Evolutionary conservation across 2,329 filamentous ascomycete species (phyloP).

Genomic region (Epichloe glyceriae): DNA sequence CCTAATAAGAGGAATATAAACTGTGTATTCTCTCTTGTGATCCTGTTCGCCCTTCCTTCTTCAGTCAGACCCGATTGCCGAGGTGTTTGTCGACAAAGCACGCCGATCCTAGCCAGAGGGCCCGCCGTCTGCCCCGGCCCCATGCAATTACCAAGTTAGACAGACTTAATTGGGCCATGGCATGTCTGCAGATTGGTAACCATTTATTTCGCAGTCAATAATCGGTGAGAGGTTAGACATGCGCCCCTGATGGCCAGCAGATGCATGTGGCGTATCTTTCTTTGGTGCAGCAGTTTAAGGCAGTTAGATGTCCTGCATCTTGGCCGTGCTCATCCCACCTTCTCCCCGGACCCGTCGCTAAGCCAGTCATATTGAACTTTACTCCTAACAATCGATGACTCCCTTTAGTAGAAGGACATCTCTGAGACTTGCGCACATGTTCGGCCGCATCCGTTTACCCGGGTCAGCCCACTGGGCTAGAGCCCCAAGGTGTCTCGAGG

Average conservation of each 20-base stretch:
- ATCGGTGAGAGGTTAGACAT: neutral
- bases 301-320: too few relatives aligned
- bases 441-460: too few relatives aligned
- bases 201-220: neutral
- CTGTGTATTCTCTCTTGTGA: neutral
- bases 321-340: neutral
- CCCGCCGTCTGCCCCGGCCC: neutral
- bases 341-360: neutral
- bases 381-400: neutral
- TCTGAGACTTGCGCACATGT: too few relatives aligned
- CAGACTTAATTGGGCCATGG: neutral
- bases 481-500: too few relatives aligned
- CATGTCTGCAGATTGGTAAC: neutral
- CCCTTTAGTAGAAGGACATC: too few relatives aligned
- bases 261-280: neutral
- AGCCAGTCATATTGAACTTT: neutral
- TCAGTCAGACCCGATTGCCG: neutral
- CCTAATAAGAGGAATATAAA: neutral
- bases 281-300: neutral
- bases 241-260: neutral
- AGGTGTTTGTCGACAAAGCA: slow-evolving; percentile 1
- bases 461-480: too few relatives aligned
- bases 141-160: neutral
- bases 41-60: neutral
- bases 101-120: neutral